Conservation (phyloP, 1,284 basidiomycete species). For the Fomitiporia mediterranea region DNA sequence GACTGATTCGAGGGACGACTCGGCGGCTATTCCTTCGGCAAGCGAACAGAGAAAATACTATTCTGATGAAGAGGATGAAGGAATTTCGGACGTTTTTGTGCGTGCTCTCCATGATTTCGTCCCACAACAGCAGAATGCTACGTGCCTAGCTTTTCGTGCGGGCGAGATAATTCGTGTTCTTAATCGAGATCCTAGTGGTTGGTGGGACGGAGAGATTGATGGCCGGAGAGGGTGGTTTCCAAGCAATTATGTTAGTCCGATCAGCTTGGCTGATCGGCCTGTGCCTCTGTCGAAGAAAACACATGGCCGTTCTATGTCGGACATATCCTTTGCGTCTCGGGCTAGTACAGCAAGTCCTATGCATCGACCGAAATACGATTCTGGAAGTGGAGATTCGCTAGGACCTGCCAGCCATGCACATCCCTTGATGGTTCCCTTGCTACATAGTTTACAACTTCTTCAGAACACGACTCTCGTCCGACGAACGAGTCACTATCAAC, state of each 20-base stretch:
- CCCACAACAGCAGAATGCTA: conserved; percentile 65
- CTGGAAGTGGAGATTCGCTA: conserved; percentile 7
- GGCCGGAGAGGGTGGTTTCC: conserved; percentile 96
- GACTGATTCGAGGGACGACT: not conserved
- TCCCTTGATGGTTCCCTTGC: conserved; percentile 69
- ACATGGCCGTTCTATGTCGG: conserved; percentile 13
- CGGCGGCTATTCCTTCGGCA: not conserved
- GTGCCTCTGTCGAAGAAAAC: conserved; percentile 34
- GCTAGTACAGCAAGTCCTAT: conserved; percentile 13
- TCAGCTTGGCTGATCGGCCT: conserved; percentile 40
- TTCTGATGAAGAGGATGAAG: conserved; percentile 14
- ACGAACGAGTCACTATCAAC: conserved; percentile 78
- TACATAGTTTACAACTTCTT: conserved; percentile 82
- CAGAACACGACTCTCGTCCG: conserved; percentile 79
- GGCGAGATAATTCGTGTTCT: conserved; percentile 91
- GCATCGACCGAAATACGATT: not conserved
- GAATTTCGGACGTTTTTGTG: conserved; percentile 50
- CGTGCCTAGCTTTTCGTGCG: conserved; percentile 83
- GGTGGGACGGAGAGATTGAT: conserved; percentile 98
- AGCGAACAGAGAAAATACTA: conserved; percentile 6
- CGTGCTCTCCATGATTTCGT: conserved; percentile 86
- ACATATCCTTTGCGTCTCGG: conserved; percentile 13
- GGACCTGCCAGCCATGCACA: conserved; percentile 31
- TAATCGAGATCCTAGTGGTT: conserved; percentile 84
- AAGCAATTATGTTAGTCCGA: conserved; percentile 69